Conservation (phyloP, 2,329 filamentous ascomycete genomes). For the Nothophaeocryptopus gaeumannii region DNA sequence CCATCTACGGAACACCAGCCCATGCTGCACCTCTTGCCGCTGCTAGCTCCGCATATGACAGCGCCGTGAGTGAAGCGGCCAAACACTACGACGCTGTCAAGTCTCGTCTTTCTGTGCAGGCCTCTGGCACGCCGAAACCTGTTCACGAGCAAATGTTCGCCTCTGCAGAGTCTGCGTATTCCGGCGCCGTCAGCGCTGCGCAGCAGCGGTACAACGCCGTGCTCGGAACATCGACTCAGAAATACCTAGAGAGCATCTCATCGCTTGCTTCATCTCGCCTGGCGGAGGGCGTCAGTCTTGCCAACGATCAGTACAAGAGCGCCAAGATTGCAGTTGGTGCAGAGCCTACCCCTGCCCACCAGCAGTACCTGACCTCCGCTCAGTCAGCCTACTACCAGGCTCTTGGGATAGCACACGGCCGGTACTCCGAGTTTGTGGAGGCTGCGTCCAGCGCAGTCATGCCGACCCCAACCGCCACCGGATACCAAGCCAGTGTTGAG, state of each 20-base stretch:
- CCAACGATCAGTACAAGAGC: conserved; percentile 67
- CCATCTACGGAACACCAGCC: conserved; percentile 53
- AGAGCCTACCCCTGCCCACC: conserved; percentile 57
- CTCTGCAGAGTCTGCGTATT: conserved; percentile 67
- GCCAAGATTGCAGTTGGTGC: conserved; percentile 65
- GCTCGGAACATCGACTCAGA: conserved; percentile 52
- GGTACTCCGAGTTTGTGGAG: conserved; percentile 71
- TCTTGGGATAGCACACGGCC: conserved; percentile 72
- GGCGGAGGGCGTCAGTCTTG: conserved; percentile 66
- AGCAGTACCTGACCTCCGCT: conserved; percentile 58
- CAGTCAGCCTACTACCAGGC: conserved; percentile 73
- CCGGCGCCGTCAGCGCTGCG: conserved; percentile 61
- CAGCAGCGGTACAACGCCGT: conserved; percentile 66
- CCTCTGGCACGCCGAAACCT: conserved; percentile 67
- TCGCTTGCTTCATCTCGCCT: conserved; percentile 69
- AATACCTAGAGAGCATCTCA: conserved; percentile 42
- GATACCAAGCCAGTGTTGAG: conserved; percentile 67
- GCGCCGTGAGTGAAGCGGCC: conserved; percentile 64
- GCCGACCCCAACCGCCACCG: conserved; percentile 59
- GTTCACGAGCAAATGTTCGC: conserved; percentile 67
- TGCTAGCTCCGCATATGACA: conserved; percentile 58
- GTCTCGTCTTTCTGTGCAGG: conserved; percentile 63
- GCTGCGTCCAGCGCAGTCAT: conserved; percentile 69
- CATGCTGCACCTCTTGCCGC: conserved; percentile 36
- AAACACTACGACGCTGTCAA: conserved; percentile 66